Evolutionary conservation across 2,329 filamentous ascomycete genomes (phyloP).

Genomic region (Pseudopyricularia javanii): DNA sequence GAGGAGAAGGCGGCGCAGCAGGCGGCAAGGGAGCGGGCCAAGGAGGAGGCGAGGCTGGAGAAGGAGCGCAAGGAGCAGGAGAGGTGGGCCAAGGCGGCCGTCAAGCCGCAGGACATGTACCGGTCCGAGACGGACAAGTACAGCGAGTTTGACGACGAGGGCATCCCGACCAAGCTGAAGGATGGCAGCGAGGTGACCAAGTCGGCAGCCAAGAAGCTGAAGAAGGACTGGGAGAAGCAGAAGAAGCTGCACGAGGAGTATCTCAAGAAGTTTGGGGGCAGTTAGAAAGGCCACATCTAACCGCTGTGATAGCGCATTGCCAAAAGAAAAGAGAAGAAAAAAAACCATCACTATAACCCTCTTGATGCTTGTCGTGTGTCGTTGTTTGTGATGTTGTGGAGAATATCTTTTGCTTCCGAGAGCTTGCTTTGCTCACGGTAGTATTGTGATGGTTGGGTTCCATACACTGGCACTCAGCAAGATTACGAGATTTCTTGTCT

Average conservation of each 20-base stretch:
- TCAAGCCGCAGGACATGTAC: conserved; percentile 43
- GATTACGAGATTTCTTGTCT: too few species aligned
- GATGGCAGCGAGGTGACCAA: conserved; percentile 74
- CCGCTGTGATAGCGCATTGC: too few species aligned
- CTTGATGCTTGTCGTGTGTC: too few species aligned
- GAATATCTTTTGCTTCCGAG: too few species aligned
- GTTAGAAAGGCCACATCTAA: not conserved
- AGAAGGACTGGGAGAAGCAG: conserved; percentile 83
- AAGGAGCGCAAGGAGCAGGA: conserved; percentile 31
- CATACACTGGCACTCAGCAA: too few species aligned
- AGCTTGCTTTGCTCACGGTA: too few species aligned
- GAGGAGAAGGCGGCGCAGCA: conserved; percentile 49
- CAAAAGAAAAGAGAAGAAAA: too few species aligned
- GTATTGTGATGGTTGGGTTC: too few species aligned
- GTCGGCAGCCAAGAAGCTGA: conserved; percentile 66
- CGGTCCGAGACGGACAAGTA: conserved; percentile 40
- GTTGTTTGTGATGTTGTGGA: too few species aligned
- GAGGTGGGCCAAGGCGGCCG: conserved; percentile 44
- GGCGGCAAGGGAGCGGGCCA: conserved; percentile 43
- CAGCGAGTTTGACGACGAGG: conserved; percentile 71
- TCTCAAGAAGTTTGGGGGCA: conserved; percentile 18
- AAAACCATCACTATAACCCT: too few species aligned
- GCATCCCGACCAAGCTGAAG: conserved; percentile 64
- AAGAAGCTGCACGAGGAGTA: conserved; percentile 70
- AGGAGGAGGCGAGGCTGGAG: conserved; percentile 42